phyloP scores from a whole-genome alignment of 2,329 filamentous ascomycete genomes.

The Fusarium sp. region DNA sequence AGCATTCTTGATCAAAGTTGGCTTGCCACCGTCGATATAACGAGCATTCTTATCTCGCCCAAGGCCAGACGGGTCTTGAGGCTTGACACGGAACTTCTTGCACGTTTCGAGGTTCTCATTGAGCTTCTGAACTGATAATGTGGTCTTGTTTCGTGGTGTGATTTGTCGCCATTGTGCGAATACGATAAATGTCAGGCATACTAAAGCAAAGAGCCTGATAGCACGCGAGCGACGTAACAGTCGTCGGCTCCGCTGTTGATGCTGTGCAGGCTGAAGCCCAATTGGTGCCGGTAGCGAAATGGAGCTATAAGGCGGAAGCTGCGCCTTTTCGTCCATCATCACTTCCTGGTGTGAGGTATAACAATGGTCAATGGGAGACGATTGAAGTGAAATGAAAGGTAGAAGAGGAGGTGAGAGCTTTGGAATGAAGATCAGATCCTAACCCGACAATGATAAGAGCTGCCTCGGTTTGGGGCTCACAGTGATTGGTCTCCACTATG shows the following conservation, averaged over 20 bases:
- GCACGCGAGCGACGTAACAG: conserved; percentile 59
- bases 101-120: conserved; percentile 68
- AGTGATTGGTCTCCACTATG: conserved; percentile 35
- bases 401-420: conserved; percentile 19
- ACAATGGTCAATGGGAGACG: conserved; percentile 4
- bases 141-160: conserved; percentile 46
- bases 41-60: conserved; percentile 72
- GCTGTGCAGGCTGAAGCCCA: conserved; percentile 2
- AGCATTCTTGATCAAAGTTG: conserved; percentile 75
- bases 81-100: conserved; percentile 66
- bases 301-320: conserved; percentile 61
- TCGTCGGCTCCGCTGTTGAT: conserved; percentile 43
- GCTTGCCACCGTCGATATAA: conserved; percentile 68
- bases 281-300: conserved; percentile 47
- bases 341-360: neutral
- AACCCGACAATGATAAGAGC: conserved; percentile 21
- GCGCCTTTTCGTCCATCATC: conserved; percentile 57
- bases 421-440: conserved; percentile 35
- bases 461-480: conserved; percentile 12
- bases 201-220: conserved; percentile 59
- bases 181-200: conserved; percentile 65
- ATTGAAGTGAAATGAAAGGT: neutral
- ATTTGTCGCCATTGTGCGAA: conserved; percentile 64
- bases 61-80: conserved; percentile 66
- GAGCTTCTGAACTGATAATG: conserved; percentile 66